These are phyloP conservation scores for Carex kokanica DNA, from an alignment of 176 grass and related monocot species.

Conservation along the genomic window DNA sequence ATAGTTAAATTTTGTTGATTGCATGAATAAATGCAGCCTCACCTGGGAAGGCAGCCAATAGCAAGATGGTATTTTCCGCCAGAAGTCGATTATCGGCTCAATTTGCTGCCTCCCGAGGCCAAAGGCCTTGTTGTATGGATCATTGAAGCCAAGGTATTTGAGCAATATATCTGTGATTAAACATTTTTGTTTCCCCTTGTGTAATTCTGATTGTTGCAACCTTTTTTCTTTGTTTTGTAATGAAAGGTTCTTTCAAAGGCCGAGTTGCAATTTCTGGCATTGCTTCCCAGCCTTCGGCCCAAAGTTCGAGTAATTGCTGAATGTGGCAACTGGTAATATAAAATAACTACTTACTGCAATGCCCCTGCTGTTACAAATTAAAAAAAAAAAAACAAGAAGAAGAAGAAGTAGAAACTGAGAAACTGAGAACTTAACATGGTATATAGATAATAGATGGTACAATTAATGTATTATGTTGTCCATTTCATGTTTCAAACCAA, in stretches of 20 bases:
- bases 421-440: not conserved
- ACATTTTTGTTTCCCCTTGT: not conserved
- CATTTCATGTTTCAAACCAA: not conserved
- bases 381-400: not conserved
- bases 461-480: not conserved
- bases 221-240: not conserved
- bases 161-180: not conserved
- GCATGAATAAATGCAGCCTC: conserved; percentile 48
- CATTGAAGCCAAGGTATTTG: conserved; percentile 70
- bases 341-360: not conserved
- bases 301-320: conserved; percentile 80
- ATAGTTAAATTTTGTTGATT: not conserved
- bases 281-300: conserved; percentile 73
- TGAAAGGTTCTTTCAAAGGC: conserved; percentile 86
- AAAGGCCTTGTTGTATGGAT: conserved; percentile 87
- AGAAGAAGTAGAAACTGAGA: too few relatives aligned
- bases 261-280: conserved; percentile 78
- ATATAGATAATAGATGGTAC: not conserved
- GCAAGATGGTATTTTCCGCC: conserved; percentile 96
- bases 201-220: not conserved
- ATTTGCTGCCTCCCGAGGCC: conserved; percentile 73
- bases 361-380: not conserved
- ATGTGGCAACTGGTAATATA: conserved; percentile 67
- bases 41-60: conserved; percentile 78
- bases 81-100: conserved; percentile 93